phyloP scores from a whole-genome alignment of 495 filamentous ascomycete genomes.

The Acidomyces sp. region DNA sequence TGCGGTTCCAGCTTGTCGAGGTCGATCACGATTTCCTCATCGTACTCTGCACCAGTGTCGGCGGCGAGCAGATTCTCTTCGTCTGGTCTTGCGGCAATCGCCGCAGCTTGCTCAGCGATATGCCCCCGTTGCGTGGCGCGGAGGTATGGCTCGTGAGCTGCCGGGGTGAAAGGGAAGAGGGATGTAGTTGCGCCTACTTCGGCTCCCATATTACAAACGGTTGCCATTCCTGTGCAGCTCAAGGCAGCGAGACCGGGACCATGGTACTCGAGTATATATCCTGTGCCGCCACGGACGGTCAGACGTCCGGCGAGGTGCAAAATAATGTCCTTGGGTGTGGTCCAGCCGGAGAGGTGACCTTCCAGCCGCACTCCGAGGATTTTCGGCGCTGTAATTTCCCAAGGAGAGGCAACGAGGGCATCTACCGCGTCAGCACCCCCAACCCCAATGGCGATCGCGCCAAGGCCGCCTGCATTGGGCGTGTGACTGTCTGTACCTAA shows the following conservation, averaged over 20 bases:
- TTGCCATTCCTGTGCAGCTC: constrained; percentile 86
- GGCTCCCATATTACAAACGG: constrained; percentile 76
- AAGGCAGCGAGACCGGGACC: constrained; percentile 80
- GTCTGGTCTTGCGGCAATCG: constrained; percentile 29
- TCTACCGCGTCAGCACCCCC: constrained; percentile 96
- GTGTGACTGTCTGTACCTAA: constrained; percentile 98
- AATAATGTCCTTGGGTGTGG: constrained; percentile 90
- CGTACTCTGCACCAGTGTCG: constrained; percentile 72
- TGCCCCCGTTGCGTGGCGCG: constrained; percentile 65
- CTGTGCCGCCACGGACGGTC: constrained; percentile 89
- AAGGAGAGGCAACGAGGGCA: constrained; percentile 87
- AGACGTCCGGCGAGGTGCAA: constrained; percentile 75
- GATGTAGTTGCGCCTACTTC: constrained; percentile 96
- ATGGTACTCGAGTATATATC: constrained; percentile 86
- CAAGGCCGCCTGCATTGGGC: constrained; percentile 86
- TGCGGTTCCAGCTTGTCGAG: constrained; percentile 84
- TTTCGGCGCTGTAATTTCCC: constrained; percentile 91
- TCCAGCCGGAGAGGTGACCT: constrained; percentile 78
- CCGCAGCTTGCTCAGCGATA: constrained; percentile 51
- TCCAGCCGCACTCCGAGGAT: constrained; percentile 76
- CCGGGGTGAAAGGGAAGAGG: constrained; percentile 65
- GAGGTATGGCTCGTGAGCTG: constrained; percentile 61
- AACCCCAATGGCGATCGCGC: constrained; percentile 91
- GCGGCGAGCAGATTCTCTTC: constrained; percentile 50
- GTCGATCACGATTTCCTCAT: constrained; percentile 84